phyloP scores from a whole-genome alignment of 2,329 filamentous ascomycete species.

The Xylaria sp. region DNA sequence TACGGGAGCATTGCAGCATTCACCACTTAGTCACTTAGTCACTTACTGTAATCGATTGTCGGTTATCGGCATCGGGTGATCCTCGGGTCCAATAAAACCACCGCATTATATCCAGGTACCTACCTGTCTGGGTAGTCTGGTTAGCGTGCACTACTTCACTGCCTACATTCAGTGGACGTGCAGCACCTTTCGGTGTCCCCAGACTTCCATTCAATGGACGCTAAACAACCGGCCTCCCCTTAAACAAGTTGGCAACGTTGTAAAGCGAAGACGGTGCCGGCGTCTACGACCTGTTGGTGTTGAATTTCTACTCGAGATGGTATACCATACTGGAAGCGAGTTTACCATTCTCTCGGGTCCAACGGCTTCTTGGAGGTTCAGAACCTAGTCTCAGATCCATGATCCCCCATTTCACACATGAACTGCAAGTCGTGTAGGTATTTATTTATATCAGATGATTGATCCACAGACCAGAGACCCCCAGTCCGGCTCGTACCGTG shows the following conservation, averaged over 20 bases:
- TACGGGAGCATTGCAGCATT: neutral
- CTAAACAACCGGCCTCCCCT: neutral
- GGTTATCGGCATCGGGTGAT: conserved; percentile 30
- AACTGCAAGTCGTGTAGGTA: too few relatives aligned
- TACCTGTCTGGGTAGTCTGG: too few relatives aligned
- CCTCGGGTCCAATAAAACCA: conserved; percentile 5
- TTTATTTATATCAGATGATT: neutral
- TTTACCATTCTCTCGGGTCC: conserved; percentile 21
- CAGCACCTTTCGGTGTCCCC: neutral
- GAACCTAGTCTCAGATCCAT: conserved; percentile 31
- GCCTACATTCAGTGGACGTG: neutral
- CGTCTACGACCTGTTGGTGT: conserved; percentile 3
- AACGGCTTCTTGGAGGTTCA: conserved; percentile 6
- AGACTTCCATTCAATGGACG: too few relatives aligned
- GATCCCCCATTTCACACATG: conserved; percentile 24
- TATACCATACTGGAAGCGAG: neutral
- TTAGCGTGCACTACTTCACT: too few relatives aligned
- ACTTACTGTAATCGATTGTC: conserved; percentile 19
- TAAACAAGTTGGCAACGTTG: neutral
- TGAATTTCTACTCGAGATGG: neutral
- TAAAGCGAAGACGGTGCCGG: conserved; percentile 11
- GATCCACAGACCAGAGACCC: conserved; percentile 11
- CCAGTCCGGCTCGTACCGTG: conserved; percentile 18
- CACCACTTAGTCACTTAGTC: too few relatives aligned
- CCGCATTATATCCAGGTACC: neutral